These are phyloP conservation scores for Daldinia vernicosa DNA, from an alignment of 495 filamentous ascomycete genomes.

Conservation along the genomic window DNA sequence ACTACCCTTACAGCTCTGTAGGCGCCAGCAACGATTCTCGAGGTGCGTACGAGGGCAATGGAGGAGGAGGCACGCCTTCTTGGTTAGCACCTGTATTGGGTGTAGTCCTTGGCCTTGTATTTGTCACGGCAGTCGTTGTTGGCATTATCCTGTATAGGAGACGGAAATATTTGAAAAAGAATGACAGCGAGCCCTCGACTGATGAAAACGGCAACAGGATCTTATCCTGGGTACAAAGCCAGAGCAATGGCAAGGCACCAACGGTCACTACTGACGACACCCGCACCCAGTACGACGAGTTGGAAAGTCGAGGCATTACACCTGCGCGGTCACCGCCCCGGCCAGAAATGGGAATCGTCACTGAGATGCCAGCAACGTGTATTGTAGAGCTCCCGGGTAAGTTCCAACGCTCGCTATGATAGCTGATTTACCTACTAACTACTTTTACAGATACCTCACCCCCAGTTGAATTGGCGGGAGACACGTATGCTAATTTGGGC, in stretches of 20 bases:
- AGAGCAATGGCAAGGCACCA: slow-evolving; percentile 53
- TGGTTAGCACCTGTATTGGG: slow-evolving; percentile 74
- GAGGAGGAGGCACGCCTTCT: slow-evolving; percentile 57
- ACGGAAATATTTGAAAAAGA: slow-evolving; percentile 50
- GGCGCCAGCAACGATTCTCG: slow-evolving; percentile 48
- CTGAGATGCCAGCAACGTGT: slow-evolving; percentile 53
- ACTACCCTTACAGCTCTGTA: slow-evolving; percentile 66
- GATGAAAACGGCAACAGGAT: slow-evolving; percentile 54
- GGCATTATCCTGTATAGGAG: slow-evolving; percentile 65
- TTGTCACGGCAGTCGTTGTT: slow-evolving; percentile 62
- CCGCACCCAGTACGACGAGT: slow-evolving; percentile 42
- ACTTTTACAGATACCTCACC: slow-evolving; percentile 44
- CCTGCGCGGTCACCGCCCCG: slow-evolving; percentile 22
- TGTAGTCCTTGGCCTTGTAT: slow-evolving; percentile 69
- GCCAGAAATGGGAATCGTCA: slow-evolving; percentile 21
- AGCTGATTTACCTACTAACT: slow-evolving; percentile 20
- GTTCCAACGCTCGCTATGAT: slow-evolving; percentile 11
- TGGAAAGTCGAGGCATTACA: slow-evolving; percentile 41
- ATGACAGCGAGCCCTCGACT: slow-evolving; percentile 51
- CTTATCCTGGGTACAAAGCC: slow-evolving; percentile 56
- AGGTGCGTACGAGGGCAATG: slow-evolving; percentile 1
- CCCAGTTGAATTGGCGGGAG: slow-evolving; percentile 46
- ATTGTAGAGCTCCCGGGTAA: slow-evolving; percentile 58
- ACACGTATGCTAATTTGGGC: not conserved
- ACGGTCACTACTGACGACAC: slow-evolving; percentile 60